Percentiles rank a stretch among this genome's conserved stretches.
These are phyloP conservation scores for Marchantia polymorpha DNA, from an alignment of 225 moss, liverwort and hornwort species.

Conservation along the genomic window DNA sequence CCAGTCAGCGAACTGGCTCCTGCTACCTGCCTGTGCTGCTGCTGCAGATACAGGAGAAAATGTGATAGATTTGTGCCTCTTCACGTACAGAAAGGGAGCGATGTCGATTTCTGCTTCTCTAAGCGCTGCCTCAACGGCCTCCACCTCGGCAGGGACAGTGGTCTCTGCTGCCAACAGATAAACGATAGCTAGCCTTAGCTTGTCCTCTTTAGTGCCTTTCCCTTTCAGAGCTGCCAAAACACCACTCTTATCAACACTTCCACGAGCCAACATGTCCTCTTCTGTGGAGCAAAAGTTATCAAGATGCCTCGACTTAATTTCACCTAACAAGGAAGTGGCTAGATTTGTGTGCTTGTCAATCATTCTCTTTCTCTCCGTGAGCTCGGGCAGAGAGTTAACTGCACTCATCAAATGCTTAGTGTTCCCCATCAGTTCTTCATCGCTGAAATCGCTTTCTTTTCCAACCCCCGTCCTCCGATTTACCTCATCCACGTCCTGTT, in stretches of 20 bases:
- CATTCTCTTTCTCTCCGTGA: constrained; percentile 92
- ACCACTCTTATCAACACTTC: constrained; percentile 58
- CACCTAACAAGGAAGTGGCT: constrained; percentile 79
- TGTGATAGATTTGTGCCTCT: constrained; percentile 86
- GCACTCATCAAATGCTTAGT: constrained; percentile 92
- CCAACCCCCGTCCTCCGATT: constrained; percentile 76
- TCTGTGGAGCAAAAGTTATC: constrained; percentile 79
- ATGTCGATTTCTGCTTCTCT: constrained; percentile 82
- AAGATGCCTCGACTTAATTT: constrained; percentile 78
- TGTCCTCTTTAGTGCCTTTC: constrained; percentile 81
- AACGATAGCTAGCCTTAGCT: constrained; percentile 85
- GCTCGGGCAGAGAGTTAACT: constrained; percentile 84
- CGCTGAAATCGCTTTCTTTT: constrained; percentile 66
- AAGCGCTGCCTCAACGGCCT: constrained; percentile 80
- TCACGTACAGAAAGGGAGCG: constrained; percentile 85
- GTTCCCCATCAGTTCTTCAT: constrained; percentile 82
- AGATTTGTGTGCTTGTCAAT: constrained; percentile 96
- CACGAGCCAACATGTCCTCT: constrained; percentile 84
- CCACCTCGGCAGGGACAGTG: constrained; percentile 69
- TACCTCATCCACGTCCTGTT: constrained; percentile 88
- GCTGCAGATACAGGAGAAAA: constrained; percentile 69
- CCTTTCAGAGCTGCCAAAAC: constrained; percentile 64
- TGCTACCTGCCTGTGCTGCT: constrained; percentile 64
- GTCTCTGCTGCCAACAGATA: constrained; percentile 85
- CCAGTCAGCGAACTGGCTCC: constrained; percentile 88